These are phyloP conservation scores for Acer saccharum DNA, from an alignment of 345 rosid genomes.

Conservation along the genomic window DNA sequence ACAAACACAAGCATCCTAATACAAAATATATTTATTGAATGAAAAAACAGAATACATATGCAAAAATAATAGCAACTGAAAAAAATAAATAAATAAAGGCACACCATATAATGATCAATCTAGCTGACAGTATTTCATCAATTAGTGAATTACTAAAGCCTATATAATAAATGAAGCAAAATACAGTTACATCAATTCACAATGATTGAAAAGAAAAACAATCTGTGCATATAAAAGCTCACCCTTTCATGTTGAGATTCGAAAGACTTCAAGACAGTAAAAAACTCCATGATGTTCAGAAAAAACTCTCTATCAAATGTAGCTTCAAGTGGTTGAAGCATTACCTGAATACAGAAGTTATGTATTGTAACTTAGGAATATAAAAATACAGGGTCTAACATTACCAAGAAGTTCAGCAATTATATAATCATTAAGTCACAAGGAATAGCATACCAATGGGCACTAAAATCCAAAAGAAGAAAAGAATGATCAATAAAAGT, in stretches of 20 bases:
- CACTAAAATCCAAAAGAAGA: not conserved
- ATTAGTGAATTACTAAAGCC: conserved; percentile 1
- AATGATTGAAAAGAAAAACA: not conserved
- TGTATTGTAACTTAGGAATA: conserved; percentile 5
- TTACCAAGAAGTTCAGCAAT: conserved; percentile 11
- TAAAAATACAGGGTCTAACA: not conserved
- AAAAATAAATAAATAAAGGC: not conserved
- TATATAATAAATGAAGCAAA: conserved; percentile 5
- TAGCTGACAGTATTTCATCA: conserved; percentile 11
- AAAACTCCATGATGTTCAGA: conserved; percentile 46
- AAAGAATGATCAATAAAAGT: conserved; percentile 29
- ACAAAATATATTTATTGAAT: too few relatives aligned
- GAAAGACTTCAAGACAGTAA: conserved; percentile 47
- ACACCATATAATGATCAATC: not conserved
- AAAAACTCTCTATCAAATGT: conserved; percentile 52
- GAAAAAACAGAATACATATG: too few relatives aligned
- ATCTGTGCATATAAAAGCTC: conserved; percentile 31
- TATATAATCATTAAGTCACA: not conserved
- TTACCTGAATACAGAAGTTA: conserved; percentile 47
- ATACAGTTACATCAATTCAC: not conserved
- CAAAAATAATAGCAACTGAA: not conserved
- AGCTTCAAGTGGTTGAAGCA: conserved; percentile 66
- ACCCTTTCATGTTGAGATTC: conserved; percentile 79
- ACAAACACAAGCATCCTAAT: too few relatives aligned
- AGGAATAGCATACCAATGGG: not conserved